A percentile compares a stretch with the other conserved stretches of the same genome.
These are phyloP conservation scores for Fallopia convolvulus DNA, from an alignment of 148 eudicot species.

Conservation along the genomic window DNA sequence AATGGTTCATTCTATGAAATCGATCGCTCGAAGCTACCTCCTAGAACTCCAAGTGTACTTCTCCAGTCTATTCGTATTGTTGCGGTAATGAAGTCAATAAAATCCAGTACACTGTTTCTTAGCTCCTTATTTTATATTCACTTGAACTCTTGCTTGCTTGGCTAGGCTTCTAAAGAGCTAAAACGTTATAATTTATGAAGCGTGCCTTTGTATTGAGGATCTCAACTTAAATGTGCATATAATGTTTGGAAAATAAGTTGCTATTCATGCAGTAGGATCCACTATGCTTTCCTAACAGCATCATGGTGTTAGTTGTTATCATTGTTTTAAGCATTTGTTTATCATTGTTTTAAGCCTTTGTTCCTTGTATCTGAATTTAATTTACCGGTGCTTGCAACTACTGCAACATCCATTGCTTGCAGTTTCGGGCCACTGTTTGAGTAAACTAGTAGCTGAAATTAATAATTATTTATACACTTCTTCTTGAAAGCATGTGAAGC, in stretches of 20 bases:
- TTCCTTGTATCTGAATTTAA: not conserved
- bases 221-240: not conserved
- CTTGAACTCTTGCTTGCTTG: not conserved
- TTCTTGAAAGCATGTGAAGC: not conserved
- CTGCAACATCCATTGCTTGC: not conserved
- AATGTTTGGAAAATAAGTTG: not conserved
- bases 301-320: not conserved
- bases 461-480: not conserved
- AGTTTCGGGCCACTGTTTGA: not conserved
- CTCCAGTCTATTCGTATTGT: not conserved
- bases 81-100: constrained; percentile 3
- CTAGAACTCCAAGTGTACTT: constrained; percentile 3
- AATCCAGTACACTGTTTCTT: not conserved
- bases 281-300: not conserved
- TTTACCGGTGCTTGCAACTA: not conserved
- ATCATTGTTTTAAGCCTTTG: not conserved
- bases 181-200: not conserved
- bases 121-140: not conserved
- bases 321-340: not conserved
- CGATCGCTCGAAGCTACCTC: constrained; percentile 12
- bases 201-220: not conserved
- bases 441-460: too few relatives aligned
- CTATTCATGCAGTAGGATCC: not conserved
- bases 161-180: not conserved
- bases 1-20: constrained; percentile 9